Conservation (phyloP, 2,329 filamentous ascomycete species). For the Cladorrhinum sp. region DNA sequence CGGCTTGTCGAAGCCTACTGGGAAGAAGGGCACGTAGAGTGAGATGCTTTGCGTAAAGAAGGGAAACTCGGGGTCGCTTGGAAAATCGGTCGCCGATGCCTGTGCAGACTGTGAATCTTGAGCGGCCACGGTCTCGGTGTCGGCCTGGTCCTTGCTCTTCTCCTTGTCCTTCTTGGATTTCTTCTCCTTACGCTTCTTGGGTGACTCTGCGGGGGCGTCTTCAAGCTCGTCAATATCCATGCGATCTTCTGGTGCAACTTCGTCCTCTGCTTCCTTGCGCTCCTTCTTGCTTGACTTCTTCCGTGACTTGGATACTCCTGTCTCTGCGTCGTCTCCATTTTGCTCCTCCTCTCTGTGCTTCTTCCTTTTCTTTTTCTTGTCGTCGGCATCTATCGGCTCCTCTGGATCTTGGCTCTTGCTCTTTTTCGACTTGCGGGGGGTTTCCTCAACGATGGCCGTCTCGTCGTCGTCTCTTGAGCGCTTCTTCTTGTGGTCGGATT, state of each 20-base stretch:
- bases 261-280: conserved; percentile 8
- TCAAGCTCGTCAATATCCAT: conserved; percentile 22
- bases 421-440: conserved; percentile 46
- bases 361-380: conserved; percentile 25
- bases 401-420: conserved; percentile 33
- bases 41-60: conserved; percentile 79
- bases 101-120: conserved; percentile 29
- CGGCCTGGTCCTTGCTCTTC: conserved; percentile 27
- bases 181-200: conserved; percentile 32
- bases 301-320: conserved; percentile 28
- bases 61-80: conserved; percentile 54
- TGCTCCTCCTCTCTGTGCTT: conserved; percentile 17
- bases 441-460: conserved; percentile 37
- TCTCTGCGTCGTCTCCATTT: conserved; percentile 9
- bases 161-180: conserved; percentile 36
- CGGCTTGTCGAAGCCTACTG: conserved; percentile 65
- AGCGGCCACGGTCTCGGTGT: conserved; percentile 29
- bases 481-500: conserved; percentile 40
- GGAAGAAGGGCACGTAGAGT: conserved; percentile 73
- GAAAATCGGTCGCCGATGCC: conserved; percentile 35
- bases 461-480: conserved; percentile 44
- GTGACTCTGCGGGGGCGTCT: conserved; percentile 12
- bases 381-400: background rate
- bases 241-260: conserved; percentile 9
- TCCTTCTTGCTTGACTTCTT: conserved; percentile 37